A percentile compares a stretch with the other conserved stretches of the same genome.
These are phyloP conservation scores for Passalora sequoiae DNA, from an alignment of 2,329 filamentous ascomycete species.

Conservation along the genomic window DNA sequence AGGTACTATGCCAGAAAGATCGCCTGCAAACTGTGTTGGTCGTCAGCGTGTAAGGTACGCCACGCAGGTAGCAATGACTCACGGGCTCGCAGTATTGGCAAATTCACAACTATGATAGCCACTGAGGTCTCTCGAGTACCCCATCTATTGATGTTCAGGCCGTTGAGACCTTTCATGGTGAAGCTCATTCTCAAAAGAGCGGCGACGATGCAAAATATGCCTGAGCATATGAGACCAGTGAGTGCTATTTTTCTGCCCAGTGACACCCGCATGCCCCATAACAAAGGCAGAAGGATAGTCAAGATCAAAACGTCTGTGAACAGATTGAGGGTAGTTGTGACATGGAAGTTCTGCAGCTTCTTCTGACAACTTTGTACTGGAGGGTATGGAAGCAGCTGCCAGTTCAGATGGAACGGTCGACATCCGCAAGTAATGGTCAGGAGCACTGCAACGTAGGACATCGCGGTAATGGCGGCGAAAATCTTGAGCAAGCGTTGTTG, in stretches of 20 bases:
- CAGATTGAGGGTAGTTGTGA: conserved; percentile 32
- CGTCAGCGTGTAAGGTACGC: too few relatives aligned
- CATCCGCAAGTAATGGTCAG: conserved; percentile 32
- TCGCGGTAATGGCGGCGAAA: conserved; percentile 23
- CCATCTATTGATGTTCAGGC: conserved; percentile 36
- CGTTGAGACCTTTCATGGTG: conserved; percentile 26
- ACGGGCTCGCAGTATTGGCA: conserved; percentile 30
- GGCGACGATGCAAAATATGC: conserved; percentile 35
- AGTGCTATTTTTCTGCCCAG: conserved; percentile 34
- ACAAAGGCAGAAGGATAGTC: conserved; percentile 31
- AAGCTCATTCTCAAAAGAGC: conserved; percentile 33
- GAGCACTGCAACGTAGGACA: conserved; percentile 31
- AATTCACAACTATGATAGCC: conserved; percentile 35
- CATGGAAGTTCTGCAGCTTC: conserved; percentile 24
- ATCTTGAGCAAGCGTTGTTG: conserved; percentile 31
- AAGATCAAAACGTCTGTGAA: conserved; percentile 33
- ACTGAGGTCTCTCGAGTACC: conserved; percentile 36
- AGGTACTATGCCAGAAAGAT: conserved; percentile 6
- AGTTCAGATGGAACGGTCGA: conserved; percentile 28
- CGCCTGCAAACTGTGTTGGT: conserved; percentile 5
- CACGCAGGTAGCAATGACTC: too few relatives aligned
- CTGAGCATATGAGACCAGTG: conserved; percentile 33
- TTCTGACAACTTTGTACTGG: conserved; percentile 23
- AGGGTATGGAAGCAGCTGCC: conserved; percentile 28
- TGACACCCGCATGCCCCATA: conserved; percentile 33